phyloP scores from a whole-genome alignment of 1,139 yeast genomes.

The Taphrina communis region DNA sequence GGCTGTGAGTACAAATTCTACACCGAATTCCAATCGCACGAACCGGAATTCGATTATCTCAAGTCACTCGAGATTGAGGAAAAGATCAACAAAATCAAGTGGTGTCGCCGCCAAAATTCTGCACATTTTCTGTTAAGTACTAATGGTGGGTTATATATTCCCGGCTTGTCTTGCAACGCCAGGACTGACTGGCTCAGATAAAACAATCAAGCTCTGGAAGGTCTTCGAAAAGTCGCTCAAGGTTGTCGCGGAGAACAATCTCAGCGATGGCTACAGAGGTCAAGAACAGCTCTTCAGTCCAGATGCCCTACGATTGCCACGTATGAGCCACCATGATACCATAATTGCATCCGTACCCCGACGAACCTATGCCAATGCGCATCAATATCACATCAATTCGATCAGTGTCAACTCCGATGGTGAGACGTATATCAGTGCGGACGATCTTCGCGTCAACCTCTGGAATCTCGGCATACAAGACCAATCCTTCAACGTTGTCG shows the following conservation, averaged over 20 bases:
- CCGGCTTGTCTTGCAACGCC: background rate
- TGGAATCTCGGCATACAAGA: constrained; percentile 97
- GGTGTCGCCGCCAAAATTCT: constrained; percentile 88
- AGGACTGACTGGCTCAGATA: constrained; percentile 58
- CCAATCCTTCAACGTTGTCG: constrained; percentile 93
- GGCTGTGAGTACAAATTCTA: constrained; percentile 93
- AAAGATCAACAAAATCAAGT: constrained; percentile 94
- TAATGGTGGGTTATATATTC: constrained; percentile 54
- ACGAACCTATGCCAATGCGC: constrained; percentile 90
- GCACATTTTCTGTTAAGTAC: constrained; percentile 89
- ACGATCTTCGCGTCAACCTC: constrained; percentile 90
- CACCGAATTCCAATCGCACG: constrained; percentile 98
- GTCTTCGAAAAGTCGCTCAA: constrained; percentile 89
- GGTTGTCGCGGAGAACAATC: constrained; percentile 88
- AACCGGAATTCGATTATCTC: constrained; percentile 96
- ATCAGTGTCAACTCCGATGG: constrained; percentile 94
- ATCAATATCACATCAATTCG: constrained; percentile 96
- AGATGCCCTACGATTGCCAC: constrained; percentile 71
- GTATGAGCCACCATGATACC: constrained; percentile 88
- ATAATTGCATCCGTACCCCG: constrained; percentile 95
- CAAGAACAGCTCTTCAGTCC: constrained; percentile 44
- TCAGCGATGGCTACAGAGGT: constrained; percentile 57
- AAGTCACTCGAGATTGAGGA: constrained; percentile 97
- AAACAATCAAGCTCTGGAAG: constrained; percentile 97
- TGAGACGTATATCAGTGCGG: constrained; percentile 91